A percentile compares a stretch with the other conserved stretches of the same genome.
These are phyloP conservation scores for Desmodesmus armatus DNA, from an alignment of 139 green algal species.

Conservation along the genomic window DNA sequence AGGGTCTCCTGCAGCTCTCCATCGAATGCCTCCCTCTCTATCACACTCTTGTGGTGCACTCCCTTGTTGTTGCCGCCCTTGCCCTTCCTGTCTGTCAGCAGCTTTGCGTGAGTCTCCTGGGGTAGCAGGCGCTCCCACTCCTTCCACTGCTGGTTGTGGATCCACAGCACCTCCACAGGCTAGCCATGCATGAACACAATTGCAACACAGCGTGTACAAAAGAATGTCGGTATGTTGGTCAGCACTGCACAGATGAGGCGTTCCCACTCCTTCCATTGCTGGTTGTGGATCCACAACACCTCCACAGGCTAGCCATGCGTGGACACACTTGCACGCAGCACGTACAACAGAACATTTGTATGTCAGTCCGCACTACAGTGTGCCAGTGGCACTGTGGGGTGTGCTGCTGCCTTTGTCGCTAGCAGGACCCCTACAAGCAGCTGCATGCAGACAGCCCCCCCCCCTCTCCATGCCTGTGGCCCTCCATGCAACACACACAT, in stretches of 20 bases:
- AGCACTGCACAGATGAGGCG: neutral
- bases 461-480: neutral
- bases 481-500: neutral
- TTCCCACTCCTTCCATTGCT: neutral
- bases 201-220: neutral
- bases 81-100: neutral
- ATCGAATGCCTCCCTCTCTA: no score
- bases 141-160: neutral
- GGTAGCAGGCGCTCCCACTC: neutral
- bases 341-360: no score
- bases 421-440: no score
- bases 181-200: neutral
- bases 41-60: neutral
- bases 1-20: no score
- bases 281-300: neutral
- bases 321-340: neutral
- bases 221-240: neutral
- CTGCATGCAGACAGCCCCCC: neutral
- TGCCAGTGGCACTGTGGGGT: no score
- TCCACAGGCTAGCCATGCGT: neutral
- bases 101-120: neutral
- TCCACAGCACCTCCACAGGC: neutral
- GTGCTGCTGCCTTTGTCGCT: no score
- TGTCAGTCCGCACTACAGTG: no score
- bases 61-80: neutral